Percentiles rank a stretch among this genome's conserved stretches.
Evolutionary conservation across 768 basidiomycete species (phyloP).

Genomic region (Panaeolus cyanescens): DNA sequence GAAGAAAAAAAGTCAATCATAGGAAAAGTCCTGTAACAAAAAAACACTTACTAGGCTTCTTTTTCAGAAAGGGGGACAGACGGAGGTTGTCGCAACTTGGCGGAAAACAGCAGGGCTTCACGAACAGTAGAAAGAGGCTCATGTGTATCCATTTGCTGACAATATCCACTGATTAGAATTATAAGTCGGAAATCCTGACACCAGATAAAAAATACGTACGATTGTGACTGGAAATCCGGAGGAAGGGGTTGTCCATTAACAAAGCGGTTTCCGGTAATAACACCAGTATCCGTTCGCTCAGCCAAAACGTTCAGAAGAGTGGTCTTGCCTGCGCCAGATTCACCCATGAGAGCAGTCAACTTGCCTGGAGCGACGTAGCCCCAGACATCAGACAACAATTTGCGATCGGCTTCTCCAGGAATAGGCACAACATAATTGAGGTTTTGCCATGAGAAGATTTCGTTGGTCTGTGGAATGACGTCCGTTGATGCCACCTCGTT

Average conservation of each 20-base stretch:
- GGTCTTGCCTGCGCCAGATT: conserved; percentile 52
- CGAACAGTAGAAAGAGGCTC: conserved; percentile 72
- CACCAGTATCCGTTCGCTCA: conserved; percentile 44
- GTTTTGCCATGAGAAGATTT: conserved; percentile 83
- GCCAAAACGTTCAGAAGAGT: conserved; percentile 61
- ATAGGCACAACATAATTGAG: conserved; percentile 71
- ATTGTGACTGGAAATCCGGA: conserved; percentile 63
- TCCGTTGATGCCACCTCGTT: conserved; percentile 20
- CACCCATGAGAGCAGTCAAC: conserved; percentile 76
- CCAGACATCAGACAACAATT: conserved; percentile 65
- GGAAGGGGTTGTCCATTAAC: conserved; percentile 57
- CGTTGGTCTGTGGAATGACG: conserved; percentile 33
- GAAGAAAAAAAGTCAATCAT: not conserved
- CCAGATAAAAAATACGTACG: conserved; percentile 21
- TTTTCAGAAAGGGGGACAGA: conserved; percentile 69
- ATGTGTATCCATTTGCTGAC: conserved; percentile 84
- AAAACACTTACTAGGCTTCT: conserved; percentile 64
- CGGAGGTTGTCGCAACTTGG: conserved; percentile 72
- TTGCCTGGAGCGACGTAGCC: conserved; percentile 85
- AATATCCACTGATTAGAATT: conserved; percentile 53
- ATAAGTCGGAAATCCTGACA: not conserved
- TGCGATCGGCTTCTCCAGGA: conserved; percentile 21
- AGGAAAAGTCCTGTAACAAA: not conserved
- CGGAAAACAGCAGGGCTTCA: conserved; percentile 80
- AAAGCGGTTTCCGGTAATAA: conserved; percentile 50